Conservation (phyloP, 345 rosid species). For the Draba incana region DNA sequence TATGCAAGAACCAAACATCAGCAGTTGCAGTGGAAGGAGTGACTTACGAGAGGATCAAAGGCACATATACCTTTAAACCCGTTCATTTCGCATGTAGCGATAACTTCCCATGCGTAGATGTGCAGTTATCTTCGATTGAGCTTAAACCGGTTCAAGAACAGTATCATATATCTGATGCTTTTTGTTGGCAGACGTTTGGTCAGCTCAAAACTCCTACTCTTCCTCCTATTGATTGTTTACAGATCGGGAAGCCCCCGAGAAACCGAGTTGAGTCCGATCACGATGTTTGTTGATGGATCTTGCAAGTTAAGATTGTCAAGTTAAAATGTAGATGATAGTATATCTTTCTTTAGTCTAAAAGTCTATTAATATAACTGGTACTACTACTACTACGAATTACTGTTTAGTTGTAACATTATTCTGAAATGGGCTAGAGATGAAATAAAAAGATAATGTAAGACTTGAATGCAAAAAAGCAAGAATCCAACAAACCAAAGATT, state of each 20-base stretch:
- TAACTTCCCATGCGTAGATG: conserved; percentile 75
- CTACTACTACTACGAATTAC: conserved; percentile 21
- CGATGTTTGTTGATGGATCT: conserved; percentile 61
- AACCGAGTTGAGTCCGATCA: conserved; percentile 61
- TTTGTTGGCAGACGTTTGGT: conserved; percentile 95
- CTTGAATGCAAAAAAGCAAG: background rate
- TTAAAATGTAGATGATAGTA: conserved; percentile 32
- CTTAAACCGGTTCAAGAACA: conserved; percentile 73
- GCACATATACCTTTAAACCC: conserved; percentile 88
- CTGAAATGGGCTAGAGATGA: too few relatives aligned
- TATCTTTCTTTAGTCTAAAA: conserved; percentile 38
- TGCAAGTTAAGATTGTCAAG: background rate
- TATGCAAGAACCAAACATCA: conserved; percentile 80
- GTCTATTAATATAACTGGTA: background rate
- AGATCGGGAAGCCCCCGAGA: conserved; percentile 81
- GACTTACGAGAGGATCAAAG: conserved; percentile 71
- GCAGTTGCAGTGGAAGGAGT: conserved; percentile 93
- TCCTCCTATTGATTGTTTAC: conserved; percentile 90
- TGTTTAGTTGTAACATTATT: too few relatives aligned
- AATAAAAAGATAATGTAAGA: too few relatives aligned
- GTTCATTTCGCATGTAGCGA: conserved; percentile 96
- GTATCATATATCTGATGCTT: conserved; percentile 78
- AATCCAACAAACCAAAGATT: conserved; percentile 8
- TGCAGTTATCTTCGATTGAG: conserved; percentile 67
- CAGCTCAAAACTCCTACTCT: conserved; percentile 75